These are phyloP conservation scores for Colletotrichum eremochloae DNA, from an alignment of 2,329 filamentous ascomycete genomes.

Conservation along the genomic window DNA sequence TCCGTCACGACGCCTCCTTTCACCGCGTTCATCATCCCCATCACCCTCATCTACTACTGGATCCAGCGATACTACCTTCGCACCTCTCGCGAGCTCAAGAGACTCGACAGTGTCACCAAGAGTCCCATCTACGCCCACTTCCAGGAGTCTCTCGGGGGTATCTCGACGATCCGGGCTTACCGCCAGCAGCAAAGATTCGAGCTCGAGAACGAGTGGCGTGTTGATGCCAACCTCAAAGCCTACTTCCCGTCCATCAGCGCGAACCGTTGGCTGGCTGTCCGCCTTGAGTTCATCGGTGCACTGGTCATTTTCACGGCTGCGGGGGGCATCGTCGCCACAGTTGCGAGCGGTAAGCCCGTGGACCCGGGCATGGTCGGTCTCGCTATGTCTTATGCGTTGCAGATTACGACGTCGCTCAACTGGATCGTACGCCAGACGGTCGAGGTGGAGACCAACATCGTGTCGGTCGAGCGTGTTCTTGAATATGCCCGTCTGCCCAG, in stretches of 20 bases:
- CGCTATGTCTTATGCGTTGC: constrained; percentile 95
- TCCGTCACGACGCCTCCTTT: constrained; percentile 86
- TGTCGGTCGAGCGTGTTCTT: constrained; percentile 96
- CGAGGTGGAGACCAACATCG: constrained; percentile 99
- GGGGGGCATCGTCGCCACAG: constrained; percentile 83
- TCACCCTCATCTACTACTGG: constrained; percentile 85
- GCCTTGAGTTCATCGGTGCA: constrained; percentile 94
- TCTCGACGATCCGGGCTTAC: constrained; percentile 96
- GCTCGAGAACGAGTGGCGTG: constrained; percentile 95
- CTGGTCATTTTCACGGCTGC: constrained; percentile 92
- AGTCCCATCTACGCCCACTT: constrained; percentile 99
- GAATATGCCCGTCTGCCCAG: constrained; percentile 93
- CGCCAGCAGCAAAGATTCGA: constrained; percentile 89
- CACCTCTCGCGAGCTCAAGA: constrained; percentile 95
- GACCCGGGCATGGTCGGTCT: constrained; percentile 86
- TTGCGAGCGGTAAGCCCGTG: constrained; percentile 74
- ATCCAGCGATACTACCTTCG: constrained; percentile 98
- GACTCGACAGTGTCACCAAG: constrained; percentile 92
- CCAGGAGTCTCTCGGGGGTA: constrained; percentile 94
- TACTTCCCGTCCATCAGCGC: constrained; percentile 97
- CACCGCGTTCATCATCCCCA: constrained; percentile 82
- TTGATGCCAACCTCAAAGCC: constrained; percentile 92
- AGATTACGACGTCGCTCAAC: constrained; percentile 97
- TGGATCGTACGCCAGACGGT: constrained; percentile 99
- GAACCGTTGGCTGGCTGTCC: constrained; percentile 93